A percentile compares a stretch with the other conserved stretches of the same genome.
These are phyloP conservation scores for Casuarina glauca DNA, from an alignment of 306 rosid species.

Conservation along the genomic window DNA sequence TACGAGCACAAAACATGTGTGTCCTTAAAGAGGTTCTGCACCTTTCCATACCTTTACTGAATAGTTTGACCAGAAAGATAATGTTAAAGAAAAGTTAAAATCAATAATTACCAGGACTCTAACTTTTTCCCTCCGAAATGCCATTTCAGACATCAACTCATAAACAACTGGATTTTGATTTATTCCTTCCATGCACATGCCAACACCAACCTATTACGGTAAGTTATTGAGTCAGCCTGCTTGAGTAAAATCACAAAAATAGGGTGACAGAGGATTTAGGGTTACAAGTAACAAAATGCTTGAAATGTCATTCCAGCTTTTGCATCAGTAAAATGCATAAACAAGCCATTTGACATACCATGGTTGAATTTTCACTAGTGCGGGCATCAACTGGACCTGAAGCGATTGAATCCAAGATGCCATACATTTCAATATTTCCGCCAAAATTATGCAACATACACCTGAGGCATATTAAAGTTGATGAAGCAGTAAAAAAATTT, in stretches of 20 bases:
- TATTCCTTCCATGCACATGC: slow-evolving; percentile 99
- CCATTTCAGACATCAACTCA: slow-evolving; percentile 94
- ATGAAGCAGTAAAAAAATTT: slow-evolving; percentile 1
- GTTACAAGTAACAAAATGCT: slow-evolving; percentile 10
- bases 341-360: slow-evolving; percentile 52
- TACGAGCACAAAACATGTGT: neutral
- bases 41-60: neutral
- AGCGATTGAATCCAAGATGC: slow-evolving; percentile 70
- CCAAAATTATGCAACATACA: slow-evolving; percentile 95
- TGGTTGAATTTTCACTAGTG: slow-evolving; percentile 75
- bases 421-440: slow-evolving; percentile 97
- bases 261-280: slow-evolving; percentile 19
- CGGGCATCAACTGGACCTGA: slow-evolving; percentile 93
- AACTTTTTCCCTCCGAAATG: slow-evolving; percentile 74
- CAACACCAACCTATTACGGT: slow-evolving; percentile 79
- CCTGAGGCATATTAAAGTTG: slow-evolving; percentile 48
- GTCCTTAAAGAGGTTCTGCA: neutral
- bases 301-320: neutral
- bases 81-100: slow-evolving; percentile 1
- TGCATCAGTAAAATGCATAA: neutral
- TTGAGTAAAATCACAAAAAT: slow-evolving; percentile 12
- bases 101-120: slow-evolving; percentile 53
- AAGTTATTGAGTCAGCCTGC: slow-evolving; percentile 2
- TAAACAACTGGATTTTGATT: slow-evolving; percentile 88
- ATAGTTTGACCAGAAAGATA: neutral